Evolutionary conservation across 768 basidiomycete genomes (phyloP).

Genomic region (Trametes cubensis): DNA sequence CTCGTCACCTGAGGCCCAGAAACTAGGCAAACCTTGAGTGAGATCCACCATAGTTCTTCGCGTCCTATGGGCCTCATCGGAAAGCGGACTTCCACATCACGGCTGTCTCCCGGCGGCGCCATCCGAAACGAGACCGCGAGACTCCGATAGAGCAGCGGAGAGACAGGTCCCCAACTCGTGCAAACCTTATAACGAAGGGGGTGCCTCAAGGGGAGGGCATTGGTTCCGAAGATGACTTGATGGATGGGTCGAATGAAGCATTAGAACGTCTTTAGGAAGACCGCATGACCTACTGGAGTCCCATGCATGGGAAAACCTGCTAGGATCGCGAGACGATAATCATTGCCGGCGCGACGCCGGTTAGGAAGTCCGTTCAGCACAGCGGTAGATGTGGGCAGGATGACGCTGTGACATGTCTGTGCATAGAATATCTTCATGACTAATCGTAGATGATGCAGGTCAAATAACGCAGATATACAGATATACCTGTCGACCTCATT

Average conservation of each 20-base stretch:
- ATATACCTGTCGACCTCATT: too few species aligned
- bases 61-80: background rate
- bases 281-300: conserved; percentile 1
- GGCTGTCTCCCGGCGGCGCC: background rate
- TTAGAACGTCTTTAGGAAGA: background rate
- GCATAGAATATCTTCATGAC: too few species aligned
- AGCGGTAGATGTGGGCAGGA: too few species aligned
- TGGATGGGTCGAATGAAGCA: background rate
- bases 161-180: conserved; percentile 1
- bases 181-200: background rate
- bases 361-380: too few species aligned
- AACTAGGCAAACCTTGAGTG: too few species aligned
- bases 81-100: background rate
- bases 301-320: background rate
- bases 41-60: background rate
- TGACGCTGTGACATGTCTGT: too few species aligned
- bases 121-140: background rate
- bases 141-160: background rate
- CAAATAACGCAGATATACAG: too few species aligned
- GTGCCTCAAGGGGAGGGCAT: too few species aligned
- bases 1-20: too few species aligned
- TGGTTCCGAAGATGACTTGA: background rate
- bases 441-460: too few species aligned
- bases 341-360: background rate
- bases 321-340: background rate